Base-by-base conservation (phyloP, 768 basidiomycete genomes). In the Trametes elegans region DNA sequence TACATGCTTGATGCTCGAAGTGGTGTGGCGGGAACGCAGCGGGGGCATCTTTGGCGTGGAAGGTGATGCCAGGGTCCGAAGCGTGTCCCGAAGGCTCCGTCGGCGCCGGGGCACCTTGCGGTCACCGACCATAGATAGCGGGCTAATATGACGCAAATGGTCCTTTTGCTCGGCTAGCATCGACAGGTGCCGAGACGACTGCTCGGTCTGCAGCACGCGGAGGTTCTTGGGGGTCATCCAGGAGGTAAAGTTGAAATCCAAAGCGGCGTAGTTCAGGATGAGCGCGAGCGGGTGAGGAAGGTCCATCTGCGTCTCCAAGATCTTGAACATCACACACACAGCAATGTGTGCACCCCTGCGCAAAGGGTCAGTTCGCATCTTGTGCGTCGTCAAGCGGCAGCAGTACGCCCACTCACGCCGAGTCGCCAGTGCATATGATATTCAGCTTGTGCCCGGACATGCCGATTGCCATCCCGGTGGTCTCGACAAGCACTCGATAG, bases 211-310 rank as follows among this genome's bases (percentile, higher is more conserved):
- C 13, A 98, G 76, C 26, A 96, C 88, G 5, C 83, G 85, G 52
- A 98, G 76, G 68, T 98, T 85, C 18, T 80, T 80, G 8, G 85
- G 84, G 0, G 89, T 81, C 92, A 94, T 93, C 96, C 96, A 98
- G 19, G 94, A 96, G 0, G 93, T 93, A 65, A 96, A 98, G 69
- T 98, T 98, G 75, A 99, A 98, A 70, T 98, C 95, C 40, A 98
- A 79, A 23, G 89, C 90, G 0, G 95, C 83, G 70, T 98, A 99
- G 61, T 84, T 92, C 49, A 96, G 81, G 26, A 97, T 85, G 54
- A 98, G 76, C 1, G 90, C 89, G 34, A 87, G 72, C 1, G 97
- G 97, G 16, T 81, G 76, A 1, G 86, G 88, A 28, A 96, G 75
- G 26, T 66, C 42, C 61, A 70, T 46, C 68, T 81, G 56, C 73